Base-by-base conservation (phyloP, 768 basidiomycete genomes). In the Collybiopsis confluens region DNA sequence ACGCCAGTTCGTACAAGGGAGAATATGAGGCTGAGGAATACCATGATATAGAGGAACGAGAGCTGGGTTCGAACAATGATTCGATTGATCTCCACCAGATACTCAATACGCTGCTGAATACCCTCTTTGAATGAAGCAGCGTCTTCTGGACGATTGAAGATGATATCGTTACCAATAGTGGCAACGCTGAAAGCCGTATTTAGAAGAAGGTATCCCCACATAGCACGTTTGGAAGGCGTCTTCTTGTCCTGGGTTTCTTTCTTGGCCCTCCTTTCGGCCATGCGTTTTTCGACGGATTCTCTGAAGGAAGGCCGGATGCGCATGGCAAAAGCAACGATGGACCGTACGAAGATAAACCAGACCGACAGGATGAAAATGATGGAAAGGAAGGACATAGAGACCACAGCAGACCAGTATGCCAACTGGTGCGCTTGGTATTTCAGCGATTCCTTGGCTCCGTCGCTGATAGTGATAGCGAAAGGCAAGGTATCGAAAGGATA, bases 401-500 rank as follows among this genome's bases (percentile, higher is more conserved):
- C 2, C 33, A 48, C 4, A 21, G 47, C 47, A 23, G 47, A 48
- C 2, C 21, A 10, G 20, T 35, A 26, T 16, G 4, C 26, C 21
- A 48, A 13, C 8, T 18, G 6, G 8, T 15, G 30, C 6, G 35
- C 47, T 26, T 48, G 47, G 2, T 18, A 11, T 23, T 48, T 48
- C 30, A 48, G 16, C 33, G 47, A 37, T 48, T 48, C 47, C 20
- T 48, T 48, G 21, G 26, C 21, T 24, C 33, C 35, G 21, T 48
- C 47, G 27, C 45, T 46, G 45, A 46, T 33, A 13, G 21, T 38
- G 3, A 48, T 20, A 13, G 30, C 30, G 30, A 33, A 33, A 37
- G 47, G 47, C 47, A 48, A 48, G 35, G 35, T 20, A 21, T 48
- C 47, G 20, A 48, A 48, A 27, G 47, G 47, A 37, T 48, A 48